Conservation (phyloP, 2,329 filamentous ascomycete genomes). For the Purpureocillium lavendulum region DNA sequence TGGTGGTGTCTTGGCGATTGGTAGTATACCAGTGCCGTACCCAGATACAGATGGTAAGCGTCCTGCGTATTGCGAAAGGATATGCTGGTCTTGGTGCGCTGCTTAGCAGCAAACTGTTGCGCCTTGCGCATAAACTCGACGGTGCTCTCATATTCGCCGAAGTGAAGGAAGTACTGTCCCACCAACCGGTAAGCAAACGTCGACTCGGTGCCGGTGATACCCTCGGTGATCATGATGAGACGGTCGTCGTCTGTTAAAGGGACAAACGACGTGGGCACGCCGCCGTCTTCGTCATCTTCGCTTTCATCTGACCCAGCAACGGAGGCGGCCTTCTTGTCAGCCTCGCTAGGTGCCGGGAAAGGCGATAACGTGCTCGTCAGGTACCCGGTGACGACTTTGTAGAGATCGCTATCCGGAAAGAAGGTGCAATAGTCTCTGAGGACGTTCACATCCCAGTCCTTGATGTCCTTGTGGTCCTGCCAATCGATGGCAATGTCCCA, state of each 20-base stretch:
- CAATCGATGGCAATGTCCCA: constrained; percentile 91
- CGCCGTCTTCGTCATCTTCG: constrained; percentile 51
- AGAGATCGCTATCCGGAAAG: constrained; percentile 77
- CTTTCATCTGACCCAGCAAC: constrained; percentile 41
- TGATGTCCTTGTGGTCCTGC: constrained; percentile 67
- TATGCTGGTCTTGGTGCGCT: constrained; percentile 61
- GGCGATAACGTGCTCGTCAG: constrained; percentile 78
- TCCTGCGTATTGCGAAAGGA: constrained; percentile 62
- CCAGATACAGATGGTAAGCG: constrained; percentile 68
- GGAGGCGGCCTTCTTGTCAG: constrained; percentile 11
- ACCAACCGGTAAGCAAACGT: constrained; percentile 76
- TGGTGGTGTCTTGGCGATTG: constrained; percentile 84
- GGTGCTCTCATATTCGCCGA: constrained; percentile 78
- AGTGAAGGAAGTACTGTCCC: constrained; percentile 71
- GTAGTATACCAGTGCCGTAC: constrained; percentile 81
- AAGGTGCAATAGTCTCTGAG: constrained; percentile 72
- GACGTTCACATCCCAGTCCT: constrained; percentile 70
- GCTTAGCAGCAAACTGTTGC: constrained; percentile 47
- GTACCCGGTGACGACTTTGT: constrained; percentile 74
- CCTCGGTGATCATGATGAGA: constrained; percentile 71
- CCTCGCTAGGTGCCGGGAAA: constrained; percentile 45
- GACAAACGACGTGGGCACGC: constrained; percentile 43
- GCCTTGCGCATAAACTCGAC: constrained; percentile 75
- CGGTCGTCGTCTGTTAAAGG: constrained; percentile 69
- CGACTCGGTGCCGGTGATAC: constrained; percentile 59